A percentile compares a stretch with the other conserved stretches of the same genome.
phyloP scores from a whole-genome alignment of 805 yeast species.

The Vanderwaltozyma tropicalis region DNA sequence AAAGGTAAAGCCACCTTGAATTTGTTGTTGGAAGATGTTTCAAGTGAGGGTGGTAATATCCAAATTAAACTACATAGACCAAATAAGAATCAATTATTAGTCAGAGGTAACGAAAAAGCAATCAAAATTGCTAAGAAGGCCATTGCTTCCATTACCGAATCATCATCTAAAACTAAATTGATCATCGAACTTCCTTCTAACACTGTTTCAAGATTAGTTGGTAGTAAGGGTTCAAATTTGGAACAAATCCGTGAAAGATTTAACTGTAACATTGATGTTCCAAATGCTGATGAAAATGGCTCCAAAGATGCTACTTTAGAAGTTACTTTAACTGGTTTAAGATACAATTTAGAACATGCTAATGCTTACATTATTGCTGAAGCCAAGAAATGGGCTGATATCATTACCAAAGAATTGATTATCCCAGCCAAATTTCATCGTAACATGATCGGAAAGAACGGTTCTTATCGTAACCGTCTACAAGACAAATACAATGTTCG shows the following conservation, averaged over 20 bases:
- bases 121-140: constrained; percentile 37
- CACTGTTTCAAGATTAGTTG: constrained; percentile 72
- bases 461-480: constrained; percentile 70
- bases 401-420: constrained; percentile 48
- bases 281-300: constrained; percentile 36
- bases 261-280: constrained; percentile 68
- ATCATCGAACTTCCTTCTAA: constrained; percentile 52
- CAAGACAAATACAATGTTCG: constrained; percentile 79
- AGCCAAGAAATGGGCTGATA: constrained; percentile 76
- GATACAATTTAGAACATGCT: constrained; percentile 68
- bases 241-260: constrained; percentile 59
- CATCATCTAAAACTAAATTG: constrained; percentile 27
- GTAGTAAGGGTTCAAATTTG: constrained; percentile 75
- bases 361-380: constrained; percentile 45
- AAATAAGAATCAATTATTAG: constrained; percentile 42
- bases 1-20: constrained; percentile 11
- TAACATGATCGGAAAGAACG: constrained; percentile 72
- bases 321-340: constrained; percentile 64
- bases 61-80: constrained; percentile 41
- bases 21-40: constrained; percentile 29
- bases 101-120: constrained; percentile 62
- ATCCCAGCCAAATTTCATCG: constrained; percentile 75
- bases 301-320: constrained; percentile 28
- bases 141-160: constrained; percentile 21
- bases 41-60: constrained; percentile 27